Base-by-base conservation (phyloP, 108 stramenopile species). In the Nitzschia palea region DNA sequence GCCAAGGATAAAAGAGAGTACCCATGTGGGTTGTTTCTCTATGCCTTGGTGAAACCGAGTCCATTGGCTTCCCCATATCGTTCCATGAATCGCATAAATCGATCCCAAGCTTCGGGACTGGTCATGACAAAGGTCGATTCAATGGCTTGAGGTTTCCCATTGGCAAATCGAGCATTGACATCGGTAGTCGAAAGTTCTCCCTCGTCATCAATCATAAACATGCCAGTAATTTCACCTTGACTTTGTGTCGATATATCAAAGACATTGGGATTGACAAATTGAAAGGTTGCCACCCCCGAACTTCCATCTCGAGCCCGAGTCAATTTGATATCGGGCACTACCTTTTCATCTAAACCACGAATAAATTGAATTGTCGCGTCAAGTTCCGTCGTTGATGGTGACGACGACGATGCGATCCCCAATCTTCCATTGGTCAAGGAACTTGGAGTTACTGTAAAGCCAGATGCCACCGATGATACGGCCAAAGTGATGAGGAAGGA, bases 41-140 rank as follows among this genome's bases (percentile, higher is more conserved):
- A 66, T 5, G 82, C 75, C 35, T 82, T 76, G 5, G 78, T 86
- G 61, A 91, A 88, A 26, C 75, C 90, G 27, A 91, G 62, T 43
- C 80, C 90, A 62, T 91, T 87, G 25, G 76, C 84, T 71, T 88
- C 86, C 3, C 71, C 80, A 72, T 92, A 92, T 43, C 82, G 60
- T 52, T 88, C 86, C 90, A 92, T 89, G 67, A 92, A 92, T 59
- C 90, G 68, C 90, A 92, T 92, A 71, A 92, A 92, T 65, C 90
- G 65, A 55, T 92, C 86, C 90, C 90, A 92, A 54, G 85, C 83
- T 45, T 65, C 82, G 18, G 90, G 90, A 56, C 81, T 85, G 32
- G 55, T 77, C 87, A 92, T 81, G 31, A 89, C 68, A 55, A 83
- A 77, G 0, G 70, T 64, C 29, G 84, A 77, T 52, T 83, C 86